Conservation (phyloP, 1,139 yeast genomes). For the Blastobotrys buckinghamii region DNA sequence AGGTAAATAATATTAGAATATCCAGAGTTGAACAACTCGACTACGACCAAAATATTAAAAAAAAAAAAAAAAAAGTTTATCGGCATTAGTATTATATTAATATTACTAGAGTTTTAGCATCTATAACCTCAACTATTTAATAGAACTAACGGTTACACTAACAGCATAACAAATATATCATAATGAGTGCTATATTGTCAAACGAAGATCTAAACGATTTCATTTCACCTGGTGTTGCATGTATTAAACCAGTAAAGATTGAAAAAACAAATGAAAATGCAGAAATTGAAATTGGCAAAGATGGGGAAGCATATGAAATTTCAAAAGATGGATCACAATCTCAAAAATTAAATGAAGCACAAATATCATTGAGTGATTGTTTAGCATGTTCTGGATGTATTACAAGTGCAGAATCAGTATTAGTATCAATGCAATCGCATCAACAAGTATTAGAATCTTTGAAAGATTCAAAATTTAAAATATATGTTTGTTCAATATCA, state of each 20-base stretch:
- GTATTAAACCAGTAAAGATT: constrained; percentile 76
- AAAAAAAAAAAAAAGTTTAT: too few species aligned
- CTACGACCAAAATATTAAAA: too few species aligned
- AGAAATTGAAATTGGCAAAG: constrained; percentile 59
- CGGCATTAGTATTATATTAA: too few species aligned
- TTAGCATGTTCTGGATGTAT: constrained; percentile 97
- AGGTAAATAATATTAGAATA: too few species aligned
- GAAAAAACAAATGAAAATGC: constrained; percentile 35
- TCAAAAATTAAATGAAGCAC: constrained; percentile 64
- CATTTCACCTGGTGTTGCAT: constrained; percentile 90
- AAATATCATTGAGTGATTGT: constrained; percentile 86
- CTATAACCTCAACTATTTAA: too few species aligned
- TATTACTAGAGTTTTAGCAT: too few species aligned
- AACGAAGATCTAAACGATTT: constrained; percentile 92
- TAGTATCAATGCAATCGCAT: constrained; percentile 87
- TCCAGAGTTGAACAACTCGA: too few species aligned
- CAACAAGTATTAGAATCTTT: constrained; percentile 64
- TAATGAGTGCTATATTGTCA: constrained; percentile 81
- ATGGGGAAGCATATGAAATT: constrained; percentile 64
- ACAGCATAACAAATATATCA: background rate
- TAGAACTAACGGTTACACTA: too few species aligned
- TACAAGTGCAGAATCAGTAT: constrained; percentile 90
- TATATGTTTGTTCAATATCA: constrained; percentile 72
- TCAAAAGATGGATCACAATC: constrained; percentile 45
- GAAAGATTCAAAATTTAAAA: constrained; percentile 28